These are phyloP conservation scores for Loxodes magnus DNA, from an alignment of 73 alveolate genomes.

Conservation along the genomic window DNA sequence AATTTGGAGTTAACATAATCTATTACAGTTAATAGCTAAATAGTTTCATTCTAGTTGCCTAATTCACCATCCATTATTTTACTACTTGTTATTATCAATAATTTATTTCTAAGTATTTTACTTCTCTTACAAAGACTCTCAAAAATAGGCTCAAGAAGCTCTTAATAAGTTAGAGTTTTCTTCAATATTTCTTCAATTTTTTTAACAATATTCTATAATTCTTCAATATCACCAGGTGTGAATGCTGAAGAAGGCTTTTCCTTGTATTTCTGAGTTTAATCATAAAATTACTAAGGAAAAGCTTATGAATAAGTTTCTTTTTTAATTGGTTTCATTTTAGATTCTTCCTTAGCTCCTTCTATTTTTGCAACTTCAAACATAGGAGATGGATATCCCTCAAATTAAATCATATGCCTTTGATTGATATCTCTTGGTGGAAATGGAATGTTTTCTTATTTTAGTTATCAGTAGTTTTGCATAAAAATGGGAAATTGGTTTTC, in stretches of 20 bases:
- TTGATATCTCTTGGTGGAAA: conserved; percentile 56
- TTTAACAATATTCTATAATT: neutral
- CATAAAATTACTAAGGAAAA: neutral
- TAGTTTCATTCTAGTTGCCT: conserved; percentile 5
- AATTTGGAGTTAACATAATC: conserved; percentile 26
- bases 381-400: conserved; percentile 52
- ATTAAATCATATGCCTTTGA: conserved; percentile 38
- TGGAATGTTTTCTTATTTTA: conserved; percentile 43
- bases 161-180: neutral
- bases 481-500: conserved; percentile 51
- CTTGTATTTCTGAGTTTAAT: conserved; percentile 10
- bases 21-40: conserved; percentile 18
- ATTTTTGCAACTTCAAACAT: conserved; percentile 42
- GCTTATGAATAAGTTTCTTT: conserved; percentile 7
- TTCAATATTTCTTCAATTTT: neutral
- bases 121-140: neutral
- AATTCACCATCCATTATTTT: neutral
- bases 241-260: neutral
- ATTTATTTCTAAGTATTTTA: neutral
- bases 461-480: conserved; percentile 25
- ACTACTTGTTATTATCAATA: neutral
- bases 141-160: neutral
- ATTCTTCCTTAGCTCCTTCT: conserved; percentile 3
- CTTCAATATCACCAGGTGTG: neutral
- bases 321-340: neutral